phyloP scores from a whole-genome alignment of 805 yeast genomes.

The Metschnikowia hibisci region DNA sequence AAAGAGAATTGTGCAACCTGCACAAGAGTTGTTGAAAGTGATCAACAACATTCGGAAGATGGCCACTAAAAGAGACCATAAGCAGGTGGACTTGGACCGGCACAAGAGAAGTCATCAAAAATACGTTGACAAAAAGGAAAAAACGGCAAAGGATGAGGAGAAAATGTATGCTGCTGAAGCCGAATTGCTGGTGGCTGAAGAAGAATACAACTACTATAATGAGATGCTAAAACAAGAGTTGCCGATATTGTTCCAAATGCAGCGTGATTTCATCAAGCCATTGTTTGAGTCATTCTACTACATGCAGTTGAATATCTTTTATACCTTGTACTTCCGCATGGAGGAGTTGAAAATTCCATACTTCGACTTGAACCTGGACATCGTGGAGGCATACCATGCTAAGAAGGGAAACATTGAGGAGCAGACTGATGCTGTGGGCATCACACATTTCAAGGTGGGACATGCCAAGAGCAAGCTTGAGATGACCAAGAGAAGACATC shows the following conservation, averaged over 20 bases:
- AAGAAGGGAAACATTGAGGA: slow-evolving; percentile 93
- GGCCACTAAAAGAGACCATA: slow-evolving; percentile 94
- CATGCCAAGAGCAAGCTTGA: slow-evolving; percentile 84
- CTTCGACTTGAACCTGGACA: slow-evolving; percentile 81
- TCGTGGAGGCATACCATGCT: slow-evolving; percentile 68
- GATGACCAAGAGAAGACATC: slow-evolving; percentile 73
- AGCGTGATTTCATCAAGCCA: slow-evolving; percentile 89
- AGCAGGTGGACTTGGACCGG: slow-evolving; percentile 90
- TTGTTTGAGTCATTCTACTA: slow-evolving; percentile 90
- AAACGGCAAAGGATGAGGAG: slow-evolving; percentile 87
- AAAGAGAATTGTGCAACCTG: slow-evolving; percentile 83
- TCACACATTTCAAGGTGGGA: slow-evolving; percentile 86
- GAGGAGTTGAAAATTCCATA: slow-evolving; percentile 97
- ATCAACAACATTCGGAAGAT: slow-evolving; percentile 83
- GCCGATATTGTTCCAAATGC: slow-evolving; percentile 82
- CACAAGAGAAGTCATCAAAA: slow-evolving; percentile 66
- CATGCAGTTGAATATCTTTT: slow-evolving; percentile 96
- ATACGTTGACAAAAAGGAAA: slow-evolving; percentile 77
- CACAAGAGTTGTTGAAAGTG: slow-evolving; percentile 81
- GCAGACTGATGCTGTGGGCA: slow-evolving; percentile 80
- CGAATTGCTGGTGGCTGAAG: slow-evolving; percentile 84
- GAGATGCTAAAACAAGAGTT: slow-evolving; percentile 89
- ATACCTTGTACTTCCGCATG: slow-evolving; percentile 85
- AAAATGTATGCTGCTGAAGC: slow-evolving; percentile 84
- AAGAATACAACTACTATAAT: slow-evolving; percentile 93